Conservation (phyloP, 257 asterid genomes). For the Prunella vulgaris region DNA sequence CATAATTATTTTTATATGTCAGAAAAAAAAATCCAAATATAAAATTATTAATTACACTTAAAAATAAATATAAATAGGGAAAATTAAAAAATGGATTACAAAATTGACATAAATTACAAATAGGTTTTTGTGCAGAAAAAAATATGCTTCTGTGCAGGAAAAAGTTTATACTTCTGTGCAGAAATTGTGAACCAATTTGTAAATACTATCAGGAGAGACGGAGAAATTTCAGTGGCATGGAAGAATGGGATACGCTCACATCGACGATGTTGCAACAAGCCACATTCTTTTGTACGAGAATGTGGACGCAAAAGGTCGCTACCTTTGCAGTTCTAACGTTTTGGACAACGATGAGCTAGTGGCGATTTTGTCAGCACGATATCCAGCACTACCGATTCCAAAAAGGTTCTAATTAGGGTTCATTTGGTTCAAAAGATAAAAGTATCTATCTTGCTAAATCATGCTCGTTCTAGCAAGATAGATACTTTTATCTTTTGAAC, state of each 20-base stretch:
- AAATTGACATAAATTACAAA: no score
- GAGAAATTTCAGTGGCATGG: slow-evolving; percentile 72
- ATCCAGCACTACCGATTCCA: slow-evolving; percentile 65
- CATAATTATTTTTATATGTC: no score
- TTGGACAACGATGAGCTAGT: slow-evolving; percentile 54
- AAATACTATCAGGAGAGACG: slow-evolving; percentile 50
- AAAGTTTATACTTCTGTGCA: no score
- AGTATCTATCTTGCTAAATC: no score
- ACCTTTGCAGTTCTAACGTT: slow-evolving; percentile 65
- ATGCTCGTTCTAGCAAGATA: no score
- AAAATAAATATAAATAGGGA: no score
- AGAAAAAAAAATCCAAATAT: not conserved
- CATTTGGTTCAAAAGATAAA: no score
- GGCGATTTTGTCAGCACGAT: slow-evolving; percentile 45
- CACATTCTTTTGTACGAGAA: slow-evolving; percentile 72
- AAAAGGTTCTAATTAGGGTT: slow-evolving; percentile 44
- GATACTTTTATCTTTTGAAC: no score
- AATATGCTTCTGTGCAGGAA: no score
- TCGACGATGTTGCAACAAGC: slow-evolving; percentile 77
- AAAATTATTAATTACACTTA: not conserved
- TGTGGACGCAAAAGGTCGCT: slow-evolving; percentile 56
- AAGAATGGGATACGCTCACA: slow-evolving; percentile 92
- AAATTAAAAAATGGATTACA: no score
- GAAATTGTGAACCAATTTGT: no score
- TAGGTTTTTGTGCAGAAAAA: no score